phyloP scores from a whole-genome alignment of 371 early-diverging fungal species.

The Rhizopus microsporus region DNA sequence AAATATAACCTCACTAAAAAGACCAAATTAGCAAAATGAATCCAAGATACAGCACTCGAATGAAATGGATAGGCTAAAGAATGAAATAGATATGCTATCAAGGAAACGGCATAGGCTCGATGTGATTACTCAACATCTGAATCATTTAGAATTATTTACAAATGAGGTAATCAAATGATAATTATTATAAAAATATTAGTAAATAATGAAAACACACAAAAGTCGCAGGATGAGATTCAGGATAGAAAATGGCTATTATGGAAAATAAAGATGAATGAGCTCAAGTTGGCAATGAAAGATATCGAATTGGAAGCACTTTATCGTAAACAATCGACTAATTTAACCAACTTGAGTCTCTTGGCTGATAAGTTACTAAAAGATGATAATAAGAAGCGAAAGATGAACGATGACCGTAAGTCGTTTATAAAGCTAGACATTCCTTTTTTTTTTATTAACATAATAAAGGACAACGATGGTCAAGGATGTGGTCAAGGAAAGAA shows the following conservation, averaged over 20 bases:
- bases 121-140: conserved; percentile 6
- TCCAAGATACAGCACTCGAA: conserved; percentile 27
- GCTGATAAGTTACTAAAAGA: not conserved
- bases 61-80: conserved; percentile 30
- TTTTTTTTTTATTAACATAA: not conserved
- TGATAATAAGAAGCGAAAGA: not conserved
- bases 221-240: not conserved
- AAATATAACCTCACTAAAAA: not conserved
- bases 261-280: conserved; percentile 10
- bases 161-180: not conserved
- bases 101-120: conserved; percentile 16
- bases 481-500: not conserved
- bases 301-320: conserved; percentile 9
- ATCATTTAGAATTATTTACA: not conserved
- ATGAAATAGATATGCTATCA: conserved; percentile 30
- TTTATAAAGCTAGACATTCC: not conserved
- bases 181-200: not conserved
- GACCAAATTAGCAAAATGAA: conserved; percentile 31
- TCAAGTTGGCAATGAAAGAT: conserved; percentile 9
- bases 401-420: not conserved
- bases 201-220: not conserved
- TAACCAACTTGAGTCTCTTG: not conserved
- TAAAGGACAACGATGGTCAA: not conserved
- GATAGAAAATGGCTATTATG: conserved; percentile 3
- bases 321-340: conserved; percentile 5